Percentiles rank a stretch among this genome's conserved stretches.
phyloP scores from a whole-genome alignment of 1,284 basidiomycete species.

The Microbotryomycetes sp. region DNA sequence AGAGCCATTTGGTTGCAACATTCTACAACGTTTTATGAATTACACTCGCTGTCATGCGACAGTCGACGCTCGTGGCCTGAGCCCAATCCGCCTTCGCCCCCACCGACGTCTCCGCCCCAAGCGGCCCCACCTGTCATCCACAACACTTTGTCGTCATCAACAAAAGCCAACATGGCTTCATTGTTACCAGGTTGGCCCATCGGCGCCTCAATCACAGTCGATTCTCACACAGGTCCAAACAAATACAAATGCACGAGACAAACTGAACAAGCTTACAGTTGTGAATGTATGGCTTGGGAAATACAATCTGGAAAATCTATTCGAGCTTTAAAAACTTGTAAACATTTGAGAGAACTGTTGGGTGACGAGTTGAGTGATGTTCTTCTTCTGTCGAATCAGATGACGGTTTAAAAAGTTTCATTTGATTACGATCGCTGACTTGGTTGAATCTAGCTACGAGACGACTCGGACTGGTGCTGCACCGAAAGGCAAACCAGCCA shows the following conservation, averaged over 20 bases:
- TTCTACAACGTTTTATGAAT: no score
- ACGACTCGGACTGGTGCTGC: neutral
- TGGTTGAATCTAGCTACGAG: no score
- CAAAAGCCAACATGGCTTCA: no score
- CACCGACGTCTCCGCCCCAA: no score
- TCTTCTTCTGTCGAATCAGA: neutral
- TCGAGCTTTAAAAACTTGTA: slow-evolving; percentile 58
- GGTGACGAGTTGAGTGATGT: slow-evolving; percentile 50
- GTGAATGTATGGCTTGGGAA: slow-evolving; percentile 45
- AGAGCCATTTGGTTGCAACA: no score
- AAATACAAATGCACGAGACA: slow-evolving; percentile 51
- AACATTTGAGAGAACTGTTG: slow-evolving; percentile 55
- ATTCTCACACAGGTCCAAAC: slow-evolving; percentile 8
- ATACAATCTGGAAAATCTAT: slow-evolving; percentile 49
- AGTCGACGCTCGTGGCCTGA: no score
- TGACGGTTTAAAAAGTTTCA: no score
- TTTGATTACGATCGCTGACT: no score
- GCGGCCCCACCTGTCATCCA: neutral
- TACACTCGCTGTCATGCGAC: no score
- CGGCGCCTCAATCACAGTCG: neutral
- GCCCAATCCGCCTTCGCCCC: no score
- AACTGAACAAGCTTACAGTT: slow-evolving; percentile 55
- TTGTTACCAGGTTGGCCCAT: neutral
- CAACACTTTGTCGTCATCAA: no score
- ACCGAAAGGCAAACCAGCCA: neutral